Evolutionary conservation across 139 green algal species (phyloP).

Genomic region (Chlamydomonas sphaeroides): DNA sequence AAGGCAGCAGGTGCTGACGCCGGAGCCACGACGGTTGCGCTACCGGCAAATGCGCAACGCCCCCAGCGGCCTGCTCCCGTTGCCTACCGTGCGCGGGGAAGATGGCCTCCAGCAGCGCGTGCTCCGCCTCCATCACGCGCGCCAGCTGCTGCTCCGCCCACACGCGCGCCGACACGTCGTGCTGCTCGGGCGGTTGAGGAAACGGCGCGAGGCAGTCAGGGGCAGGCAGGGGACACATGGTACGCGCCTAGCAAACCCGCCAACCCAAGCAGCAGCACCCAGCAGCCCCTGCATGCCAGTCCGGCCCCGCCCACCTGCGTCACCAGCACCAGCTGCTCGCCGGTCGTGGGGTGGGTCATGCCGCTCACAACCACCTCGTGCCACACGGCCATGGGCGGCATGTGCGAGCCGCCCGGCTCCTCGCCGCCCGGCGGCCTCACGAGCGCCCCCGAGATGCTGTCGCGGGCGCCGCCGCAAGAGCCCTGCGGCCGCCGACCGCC

Average conservation of each 20-base stretch:
- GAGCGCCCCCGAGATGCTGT: neutral
- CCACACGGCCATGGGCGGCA: neutral
- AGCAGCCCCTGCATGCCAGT: neutral
- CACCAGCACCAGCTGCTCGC: conserved; percentile 20
- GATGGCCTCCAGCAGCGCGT: neutral
- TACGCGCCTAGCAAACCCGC: neutral
- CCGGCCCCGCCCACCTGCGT: neutral
- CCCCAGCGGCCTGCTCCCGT: neutral
- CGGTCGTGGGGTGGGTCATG: neutral
- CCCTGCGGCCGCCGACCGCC: too few relatives aligned
- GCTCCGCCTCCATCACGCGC: neutral
- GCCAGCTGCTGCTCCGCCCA: neutral
- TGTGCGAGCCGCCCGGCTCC: neutral
- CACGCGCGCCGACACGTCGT: neutral
- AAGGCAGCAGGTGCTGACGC: neutral
- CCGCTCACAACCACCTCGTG: conserved; percentile 27
- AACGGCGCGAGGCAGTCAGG: too few relatives aligned
- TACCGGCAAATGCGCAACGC: too few relatives aligned
- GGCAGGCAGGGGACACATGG: neutral
- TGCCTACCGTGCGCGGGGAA: neutral
- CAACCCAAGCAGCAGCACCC: neutral
- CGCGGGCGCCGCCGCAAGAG: too few relatives aligned
- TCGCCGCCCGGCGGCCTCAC: neutral
- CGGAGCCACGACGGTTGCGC: too few relatives aligned
- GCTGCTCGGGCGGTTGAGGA: neutral